Percentiles rank a stretch among this genome's conserved stretches.
These are phyloP conservation scores for Teunomyces atbi DNA, from an alignment of 805 yeast genomes.

Conservation along the genomic window DNA sequence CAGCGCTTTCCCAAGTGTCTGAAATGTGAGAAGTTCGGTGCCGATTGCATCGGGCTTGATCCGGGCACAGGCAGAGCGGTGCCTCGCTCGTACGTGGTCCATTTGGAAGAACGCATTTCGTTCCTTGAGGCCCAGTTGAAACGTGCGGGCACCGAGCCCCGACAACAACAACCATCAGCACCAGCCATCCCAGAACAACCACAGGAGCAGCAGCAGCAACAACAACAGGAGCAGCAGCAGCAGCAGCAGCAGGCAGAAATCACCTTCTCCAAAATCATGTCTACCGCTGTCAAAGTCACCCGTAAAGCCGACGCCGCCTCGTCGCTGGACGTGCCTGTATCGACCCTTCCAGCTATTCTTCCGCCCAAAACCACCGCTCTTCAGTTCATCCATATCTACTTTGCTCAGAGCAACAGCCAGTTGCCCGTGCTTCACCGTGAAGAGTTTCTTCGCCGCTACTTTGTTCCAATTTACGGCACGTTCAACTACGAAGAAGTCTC, in stretches of 20 bases:
- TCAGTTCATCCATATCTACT: conserved; percentile 59
- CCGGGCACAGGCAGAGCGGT: conserved; percentile 86
- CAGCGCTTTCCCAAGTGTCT: conserved; percentile 65
- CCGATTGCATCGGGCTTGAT: conserved; percentile 79
- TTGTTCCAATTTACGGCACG: conserved; percentile 78
- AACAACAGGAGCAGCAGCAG: neutral
- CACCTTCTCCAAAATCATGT: conserved; percentile 71
- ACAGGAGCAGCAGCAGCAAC: neutral
- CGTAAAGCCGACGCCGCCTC: conserved; percentile 12
- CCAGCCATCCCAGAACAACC: neutral
- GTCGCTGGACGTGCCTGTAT: conserved; percentile 11
- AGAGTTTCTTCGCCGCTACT: conserved; percentile 61
- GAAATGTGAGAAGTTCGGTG: conserved; percentile 61
- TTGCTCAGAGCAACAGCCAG: conserved; percentile 80
- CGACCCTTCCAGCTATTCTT: conserved; percentile 46
- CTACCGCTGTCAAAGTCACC: conserved; percentile 69
- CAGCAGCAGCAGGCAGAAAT: conserved; percentile 30
- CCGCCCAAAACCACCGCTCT: conserved; percentile 75
- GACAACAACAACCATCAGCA: neutral
- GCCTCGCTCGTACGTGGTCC: conserved; percentile 74
- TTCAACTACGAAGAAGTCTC: conserved; percentile 48
- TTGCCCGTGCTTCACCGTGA: conserved; percentile 83
- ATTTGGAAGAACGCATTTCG: conserved; percentile 63
- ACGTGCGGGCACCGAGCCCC: no score
- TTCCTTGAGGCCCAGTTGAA: conserved; percentile 52